These are phyloP conservation scores for Fragaria vesca DNA, from an alignment of 306 rosid species.

Conservation along the genomic window DNA sequence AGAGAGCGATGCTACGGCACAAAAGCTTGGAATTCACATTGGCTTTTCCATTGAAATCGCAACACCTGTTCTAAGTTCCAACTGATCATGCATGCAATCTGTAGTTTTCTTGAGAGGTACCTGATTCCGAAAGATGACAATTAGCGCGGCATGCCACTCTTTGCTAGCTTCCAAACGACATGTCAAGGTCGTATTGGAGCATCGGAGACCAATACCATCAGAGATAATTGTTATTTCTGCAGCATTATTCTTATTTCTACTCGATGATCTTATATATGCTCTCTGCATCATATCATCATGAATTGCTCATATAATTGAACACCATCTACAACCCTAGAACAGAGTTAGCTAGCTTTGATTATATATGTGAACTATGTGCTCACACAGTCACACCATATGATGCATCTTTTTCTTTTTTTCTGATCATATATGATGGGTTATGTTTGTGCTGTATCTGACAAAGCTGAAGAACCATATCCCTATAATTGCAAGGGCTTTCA, in stretches of 20 bases:
- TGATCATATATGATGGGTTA: not conserved
- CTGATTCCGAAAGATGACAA: slow-evolving; percentile 21
- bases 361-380: not conserved
- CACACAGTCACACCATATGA: not conserved
- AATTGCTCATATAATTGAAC: not conserved
- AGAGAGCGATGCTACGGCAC: not conserved
- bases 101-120: slow-evolving; percentile 21
- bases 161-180: slow-evolving; percentile 13
- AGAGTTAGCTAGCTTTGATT: not conserved
- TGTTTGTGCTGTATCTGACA: not conserved
- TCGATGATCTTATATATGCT: not conserved
- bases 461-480: not conserved
- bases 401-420: not conserved
- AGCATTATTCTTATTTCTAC: not conserved
- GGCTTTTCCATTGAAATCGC: not conserved
- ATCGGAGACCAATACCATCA: not conserved
- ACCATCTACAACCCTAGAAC: not conserved
- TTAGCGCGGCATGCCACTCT: not conserved
- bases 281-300: not conserved
- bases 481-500: not conserved
- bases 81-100: slow-evolving; percentile 17
- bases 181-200: slow-evolving; percentile 1
- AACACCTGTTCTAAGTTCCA: slow-evolving; percentile 17
- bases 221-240: not conserved
- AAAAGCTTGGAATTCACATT: not conserved